These are phyloP conservation scores for Fusarium sp. DNA, from an alignment of 2,329 filamentous ascomycete species.

Conservation along the genomic window DNA sequence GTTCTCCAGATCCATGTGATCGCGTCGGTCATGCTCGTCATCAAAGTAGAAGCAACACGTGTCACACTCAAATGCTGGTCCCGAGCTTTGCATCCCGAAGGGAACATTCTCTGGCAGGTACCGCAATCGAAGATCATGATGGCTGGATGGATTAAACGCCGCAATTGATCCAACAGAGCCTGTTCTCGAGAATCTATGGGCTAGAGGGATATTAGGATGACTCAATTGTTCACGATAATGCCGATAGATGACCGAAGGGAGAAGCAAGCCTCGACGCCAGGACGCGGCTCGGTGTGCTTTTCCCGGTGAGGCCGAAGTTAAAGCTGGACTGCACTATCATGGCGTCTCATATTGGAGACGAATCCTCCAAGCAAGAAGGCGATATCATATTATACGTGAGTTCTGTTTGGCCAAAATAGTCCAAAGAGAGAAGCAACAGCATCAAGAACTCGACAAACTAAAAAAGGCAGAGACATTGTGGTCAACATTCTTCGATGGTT, in stretches of 20 bases:
- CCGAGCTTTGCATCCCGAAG: slow-evolving; percentile 37
- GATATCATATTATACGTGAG: too few relatives aligned
- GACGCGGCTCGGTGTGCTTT: not conserved
- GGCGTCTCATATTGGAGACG: not conserved
- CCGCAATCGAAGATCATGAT: slow-evolving; percentile 39
- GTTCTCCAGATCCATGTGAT: slow-evolving; percentile 47
- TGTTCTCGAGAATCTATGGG: not conserved
- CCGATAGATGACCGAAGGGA: not conserved
- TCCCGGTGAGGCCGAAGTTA: not conserved
- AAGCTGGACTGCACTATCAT: not conserved
- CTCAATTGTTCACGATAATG: not conserved
- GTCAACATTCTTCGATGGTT: not conserved
- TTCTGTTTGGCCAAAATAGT: not conserved
- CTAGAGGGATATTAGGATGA: not conserved
- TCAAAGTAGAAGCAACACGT: slow-evolving; percentile 42
- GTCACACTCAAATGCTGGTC: slow-evolving; percentile 47
- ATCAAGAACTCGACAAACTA: not conserved
- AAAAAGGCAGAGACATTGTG: not conserved
- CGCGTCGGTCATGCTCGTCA: slow-evolving; percentile 25
- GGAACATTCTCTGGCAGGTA: slow-evolving; percentile 44
- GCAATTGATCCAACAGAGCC: not conserved
- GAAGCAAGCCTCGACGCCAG: not conserved
- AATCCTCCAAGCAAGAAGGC: not conserved
- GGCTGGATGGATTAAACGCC: too few relatives aligned
- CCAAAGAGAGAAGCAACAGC: not conserved